Evolutionary conservation across 2,329 filamentous ascomycete genomes (phyloP).

Genomic region (Neofusicoccum umdonicola): DNA sequence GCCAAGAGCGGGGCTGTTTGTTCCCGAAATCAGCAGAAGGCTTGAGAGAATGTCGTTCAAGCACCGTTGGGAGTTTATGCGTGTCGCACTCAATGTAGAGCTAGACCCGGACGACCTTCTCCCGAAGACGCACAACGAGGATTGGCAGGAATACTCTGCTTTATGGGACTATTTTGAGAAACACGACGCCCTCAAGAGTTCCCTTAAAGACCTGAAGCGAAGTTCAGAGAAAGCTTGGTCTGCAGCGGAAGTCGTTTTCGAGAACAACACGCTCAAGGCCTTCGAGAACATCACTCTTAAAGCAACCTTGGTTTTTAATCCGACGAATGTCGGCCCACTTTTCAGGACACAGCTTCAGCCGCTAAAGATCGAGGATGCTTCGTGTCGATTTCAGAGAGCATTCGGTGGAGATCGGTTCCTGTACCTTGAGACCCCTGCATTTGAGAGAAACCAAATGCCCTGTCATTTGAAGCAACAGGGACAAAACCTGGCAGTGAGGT

Average conservation of each 20-base stretch:
- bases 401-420: slow-evolving; percentile 44
- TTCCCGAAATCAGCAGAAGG: slow-evolving; percentile 20
- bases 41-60: slow-evolving; percentile 29
- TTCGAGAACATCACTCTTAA: slow-evolving; percentile 35
- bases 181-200: background rate
- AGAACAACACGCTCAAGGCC: background rate
- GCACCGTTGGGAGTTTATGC: slow-evolving; percentile 33
- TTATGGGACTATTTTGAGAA: slow-evolving; percentile 26
- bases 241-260: slow-evolving; percentile 19
- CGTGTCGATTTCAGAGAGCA: slow-evolving; percentile 37
- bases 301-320: slow-evolving; percentile 27
- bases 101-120: slow-evolving; percentile 9
- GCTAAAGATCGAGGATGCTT: slow-evolving; percentile 26
- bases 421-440: slow-evolving; percentile 36
- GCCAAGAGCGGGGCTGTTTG: slow-evolving; percentile 30
- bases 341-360: slow-evolving; percentile 29
- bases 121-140: background rate
- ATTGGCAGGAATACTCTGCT: slow-evolving; percentile 14
- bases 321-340: slow-evolving; percentile 20
- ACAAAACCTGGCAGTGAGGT: slow-evolving; percentile 26
- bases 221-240: slow-evolving; percentile 28
- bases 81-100: slow-evolving; percentile 24
- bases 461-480: slow-evolving; percentile 21
- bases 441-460: slow-evolving; percentile 21
- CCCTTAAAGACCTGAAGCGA: slow-evolving; percentile 1